Conservation (phyloP, 352 stramenopile genomes). For the Globisporangium sylvaticum region DNA sequence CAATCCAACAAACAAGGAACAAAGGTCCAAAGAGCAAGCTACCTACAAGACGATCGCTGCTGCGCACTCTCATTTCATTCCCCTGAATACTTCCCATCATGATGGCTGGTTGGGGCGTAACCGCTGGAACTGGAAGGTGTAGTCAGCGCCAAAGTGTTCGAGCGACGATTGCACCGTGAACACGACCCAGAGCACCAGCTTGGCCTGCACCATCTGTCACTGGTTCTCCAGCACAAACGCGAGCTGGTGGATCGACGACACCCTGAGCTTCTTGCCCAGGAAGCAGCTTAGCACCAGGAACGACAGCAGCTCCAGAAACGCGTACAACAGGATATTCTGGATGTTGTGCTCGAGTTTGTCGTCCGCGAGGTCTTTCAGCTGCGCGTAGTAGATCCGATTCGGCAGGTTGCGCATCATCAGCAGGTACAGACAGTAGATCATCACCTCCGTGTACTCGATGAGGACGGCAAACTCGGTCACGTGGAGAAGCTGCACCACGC, state of each 20-base stretch:
- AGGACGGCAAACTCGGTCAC: constrained; percentile 13
- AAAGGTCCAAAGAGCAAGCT: no score
- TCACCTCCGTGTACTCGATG: constrained; percentile 15
- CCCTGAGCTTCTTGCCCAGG: constrained; percentile 13
- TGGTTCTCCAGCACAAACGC: constrained; percentile 35
- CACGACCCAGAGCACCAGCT: constrained; percentile 35
- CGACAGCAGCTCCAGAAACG: constrained; percentile 31
- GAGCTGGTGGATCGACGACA: constrained; percentile 23
- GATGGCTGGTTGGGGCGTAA: neutral
- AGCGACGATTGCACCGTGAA: constrained; percentile 27
- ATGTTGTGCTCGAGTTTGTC: constrained; percentile 2
- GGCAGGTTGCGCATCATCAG: constrained; percentile 19
- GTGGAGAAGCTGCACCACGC: constrained; percentile 8
- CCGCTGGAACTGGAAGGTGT: constrained; percentile 2
- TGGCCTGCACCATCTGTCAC: constrained; percentile 23
- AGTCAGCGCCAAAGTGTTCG: constrained; percentile 25
- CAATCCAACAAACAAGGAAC: no score
- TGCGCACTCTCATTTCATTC: no score
- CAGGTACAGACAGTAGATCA: constrained; percentile 12
- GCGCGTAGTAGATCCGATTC: constrained; percentile 23
- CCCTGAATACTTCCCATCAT: no score
- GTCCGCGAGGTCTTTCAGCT: constrained; percentile 20
- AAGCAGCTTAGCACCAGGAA: constrained; percentile 26
- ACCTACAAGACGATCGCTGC: no score
- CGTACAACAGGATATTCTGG: constrained; percentile 25